These are phyloP conservation scores for Amauroascus verrucosus DNA, from an alignment of 2,329 filamentous ascomycete genomes.

Conservation along the genomic window DNA sequence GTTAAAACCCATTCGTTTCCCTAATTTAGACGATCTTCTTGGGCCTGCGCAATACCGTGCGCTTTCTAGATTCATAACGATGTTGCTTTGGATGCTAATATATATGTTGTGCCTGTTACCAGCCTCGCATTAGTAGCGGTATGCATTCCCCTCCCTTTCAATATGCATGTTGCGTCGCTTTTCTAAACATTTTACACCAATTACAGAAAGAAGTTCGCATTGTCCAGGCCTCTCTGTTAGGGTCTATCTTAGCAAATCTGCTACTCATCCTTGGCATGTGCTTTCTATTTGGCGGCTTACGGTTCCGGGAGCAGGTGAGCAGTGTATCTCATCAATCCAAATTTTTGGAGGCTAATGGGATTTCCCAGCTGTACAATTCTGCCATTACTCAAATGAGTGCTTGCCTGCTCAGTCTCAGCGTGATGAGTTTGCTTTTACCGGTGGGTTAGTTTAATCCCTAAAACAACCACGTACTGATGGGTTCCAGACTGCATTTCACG, in stretches of 20 bases:
- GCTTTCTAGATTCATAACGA: not conserved
- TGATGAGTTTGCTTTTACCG: constrained; percentile 68
- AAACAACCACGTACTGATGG: not conserved
- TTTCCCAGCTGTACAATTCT: constrained; percentile 67
- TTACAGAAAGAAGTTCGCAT: constrained; percentile 65
- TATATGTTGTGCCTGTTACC: constrained; percentile 5
- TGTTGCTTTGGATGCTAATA: not conserved
- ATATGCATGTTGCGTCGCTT: constrained; percentile 42
- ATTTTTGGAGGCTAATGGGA: not conserved
- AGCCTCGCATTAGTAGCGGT: constrained; percentile 68
- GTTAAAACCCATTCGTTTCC: not conserved
- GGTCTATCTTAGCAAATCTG: constrained; percentile 82
- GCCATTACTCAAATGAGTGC: constrained; percentile 85
- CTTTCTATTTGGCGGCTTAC: constrained; percentile 77
- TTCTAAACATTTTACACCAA: constrained; percentile 59
- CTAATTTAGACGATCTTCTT: not conserved
- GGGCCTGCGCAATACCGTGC: not conserved
- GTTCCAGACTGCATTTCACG: constrained; percentile 72
- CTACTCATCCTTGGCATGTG: constrained; percentile 84
- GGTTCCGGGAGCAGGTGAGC: constrained; percentile 70
- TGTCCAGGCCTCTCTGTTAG: constrained; percentile 85
- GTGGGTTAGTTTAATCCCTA: constrained; percentile 37
- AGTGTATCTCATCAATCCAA: not conserved
- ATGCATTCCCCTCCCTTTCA: constrained; percentile 15
- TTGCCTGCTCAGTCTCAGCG: constrained; percentile 68